Evolutionary conservation across 768 basidiomycete species (phyloP).

Genomic region (Termitomyces sp.): DNA sequence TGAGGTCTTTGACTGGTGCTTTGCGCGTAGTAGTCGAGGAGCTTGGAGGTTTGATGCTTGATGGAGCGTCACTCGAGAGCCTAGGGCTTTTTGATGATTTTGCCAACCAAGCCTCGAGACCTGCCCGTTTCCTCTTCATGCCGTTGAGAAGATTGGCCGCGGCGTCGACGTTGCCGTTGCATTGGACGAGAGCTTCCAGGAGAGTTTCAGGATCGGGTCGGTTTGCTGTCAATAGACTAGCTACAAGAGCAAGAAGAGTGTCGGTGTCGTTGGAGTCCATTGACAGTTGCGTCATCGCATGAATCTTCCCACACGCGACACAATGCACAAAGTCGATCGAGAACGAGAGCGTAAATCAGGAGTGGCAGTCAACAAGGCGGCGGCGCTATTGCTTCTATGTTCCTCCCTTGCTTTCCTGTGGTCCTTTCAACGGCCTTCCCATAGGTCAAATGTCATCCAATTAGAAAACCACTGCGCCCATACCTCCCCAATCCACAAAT

Average conservation of each 20-base stretch:
- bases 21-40: conserved; percentile 7
- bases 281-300: neutral
- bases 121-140: conserved; percentile 43
- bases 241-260: conserved; percentile 59
- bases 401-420: neutral
- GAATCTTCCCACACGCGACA: neutral
- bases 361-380: too few species aligned
- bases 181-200: conserved; percentile 52
- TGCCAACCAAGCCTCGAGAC: conserved; percentile 52
- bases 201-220: conserved; percentile 34
- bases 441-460: neutral
- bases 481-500: conserved; percentile 38
- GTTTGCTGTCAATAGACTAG: conserved; percentile 42
- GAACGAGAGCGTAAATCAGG: neutral
- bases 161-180: conserved; percentile 48
- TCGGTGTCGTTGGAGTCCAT: conserved; percentile 49
- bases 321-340: neutral
- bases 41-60: neutral
- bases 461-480: conserved; percentile 36
- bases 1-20: conserved; percentile 40
- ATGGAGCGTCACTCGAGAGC: neutral
- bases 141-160: conserved; percentile 38
- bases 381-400: neutral
- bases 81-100: conserved; percentile 9
- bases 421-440: neutral